Conservation (phyloP, 108 stramenopile genomes). For the Epithemia pelagica region DNA sequence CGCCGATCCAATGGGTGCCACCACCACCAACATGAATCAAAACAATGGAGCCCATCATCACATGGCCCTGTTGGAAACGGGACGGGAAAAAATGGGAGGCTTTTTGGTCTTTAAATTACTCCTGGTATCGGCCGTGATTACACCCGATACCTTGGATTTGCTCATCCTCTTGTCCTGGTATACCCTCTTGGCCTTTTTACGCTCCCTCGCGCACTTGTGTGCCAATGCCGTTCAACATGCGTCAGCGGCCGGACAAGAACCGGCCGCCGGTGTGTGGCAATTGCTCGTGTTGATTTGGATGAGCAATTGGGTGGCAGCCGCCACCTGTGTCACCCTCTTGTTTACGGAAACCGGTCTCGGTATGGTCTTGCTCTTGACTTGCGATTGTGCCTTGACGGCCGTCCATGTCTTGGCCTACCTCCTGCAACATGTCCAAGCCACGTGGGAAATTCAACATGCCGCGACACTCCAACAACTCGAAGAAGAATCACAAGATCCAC, state of each 20-base stretch:
- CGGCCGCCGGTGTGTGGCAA: constrained; percentile 37
- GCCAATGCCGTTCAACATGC: constrained; percentile 39
- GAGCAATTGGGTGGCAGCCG: constrained; percentile 39
- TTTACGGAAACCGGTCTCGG: constrained; percentile 44
- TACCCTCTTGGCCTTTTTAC: constrained; percentile 52
- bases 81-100: constrained; percentile 46
- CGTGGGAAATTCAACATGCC: constrained; percentile 38
- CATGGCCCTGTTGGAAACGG: not conserved
- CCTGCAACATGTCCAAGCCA: constrained; percentile 25
- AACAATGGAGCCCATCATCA: not conserved
- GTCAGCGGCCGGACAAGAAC: constrained; percentile 40
- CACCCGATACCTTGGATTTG: constrained; percentile 59
- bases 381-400: constrained; percentile 59
- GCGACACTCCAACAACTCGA: constrained; percentile 22
- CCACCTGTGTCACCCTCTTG: constrained; percentile 41
- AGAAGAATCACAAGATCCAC: not conserved
- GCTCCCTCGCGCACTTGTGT: constrained; percentile 47
- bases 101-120: constrained; percentile 73
- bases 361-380: constrained; percentile 52
- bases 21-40: not conserved
- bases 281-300: constrained; percentile 43
- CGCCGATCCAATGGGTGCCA: not conserved
- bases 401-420: constrained; percentile 43
- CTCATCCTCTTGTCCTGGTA: constrained; percentile 69
- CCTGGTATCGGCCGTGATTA: constrained; percentile 54